Percentiles rank a stretch among this genome's conserved stretches.
Evolutionary conservation across 148 eudicot species (phyloP).

Genomic region (Simmondsia chinensis): DNA sequence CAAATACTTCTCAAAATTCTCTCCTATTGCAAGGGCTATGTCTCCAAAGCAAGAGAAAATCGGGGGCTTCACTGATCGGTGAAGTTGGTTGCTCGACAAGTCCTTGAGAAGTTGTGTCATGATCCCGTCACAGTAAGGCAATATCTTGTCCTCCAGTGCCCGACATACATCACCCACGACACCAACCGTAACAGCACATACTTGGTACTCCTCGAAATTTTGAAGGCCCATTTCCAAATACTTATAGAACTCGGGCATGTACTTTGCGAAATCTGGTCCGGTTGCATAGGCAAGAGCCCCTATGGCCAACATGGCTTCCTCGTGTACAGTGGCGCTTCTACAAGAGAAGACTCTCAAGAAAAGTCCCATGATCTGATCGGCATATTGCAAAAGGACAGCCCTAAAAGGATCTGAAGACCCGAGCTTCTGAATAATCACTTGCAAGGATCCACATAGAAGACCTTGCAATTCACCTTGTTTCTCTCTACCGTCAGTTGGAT

Average conservation of each 20-base stretch:
- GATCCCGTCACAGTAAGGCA: slow-evolving; percentile 92
- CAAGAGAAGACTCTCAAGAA: slow-evolving; percentile 78
- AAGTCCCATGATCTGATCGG: slow-evolving; percentile 81
- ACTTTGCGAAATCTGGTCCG: slow-evolving; percentile 65
- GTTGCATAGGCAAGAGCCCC: slow-evolving; percentile 89
- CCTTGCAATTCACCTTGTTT: slow-evolving; percentile 87
- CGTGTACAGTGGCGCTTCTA: slow-evolving; percentile 84
- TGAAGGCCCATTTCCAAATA: slow-evolving; percentile 94
- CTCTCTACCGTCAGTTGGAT: slow-evolving; percentile 80
- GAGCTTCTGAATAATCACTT: slow-evolving; percentile 86
- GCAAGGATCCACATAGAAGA: slow-evolving; percentile 89
- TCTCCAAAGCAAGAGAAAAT: slow-evolving; percentile 94
- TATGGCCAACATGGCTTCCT: slow-evolving; percentile 92
- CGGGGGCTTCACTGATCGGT: slow-evolving; percentile 93
- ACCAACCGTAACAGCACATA: slow-evolving; percentile 89
- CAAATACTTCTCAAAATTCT: slow-evolving; percentile 84
- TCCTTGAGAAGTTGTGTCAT: slow-evolving; percentile 94
- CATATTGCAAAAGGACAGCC: slow-evolving; percentile 57
- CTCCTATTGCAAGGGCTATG: slow-evolving; percentile 85
- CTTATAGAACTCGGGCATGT: slow-evolving; percentile 79
- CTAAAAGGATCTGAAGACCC: slow-evolving; percentile 69
- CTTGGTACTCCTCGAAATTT: slow-evolving; percentile 88
- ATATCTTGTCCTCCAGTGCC: slow-evolving; percentile 77
- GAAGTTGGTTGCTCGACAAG: slow-evolving; percentile 76
- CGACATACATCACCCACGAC: slow-evolving; percentile 91